phyloP scores from a whole-genome alignment of 73 alveolate genomes.

The Tetrahymena borealis region DNA sequence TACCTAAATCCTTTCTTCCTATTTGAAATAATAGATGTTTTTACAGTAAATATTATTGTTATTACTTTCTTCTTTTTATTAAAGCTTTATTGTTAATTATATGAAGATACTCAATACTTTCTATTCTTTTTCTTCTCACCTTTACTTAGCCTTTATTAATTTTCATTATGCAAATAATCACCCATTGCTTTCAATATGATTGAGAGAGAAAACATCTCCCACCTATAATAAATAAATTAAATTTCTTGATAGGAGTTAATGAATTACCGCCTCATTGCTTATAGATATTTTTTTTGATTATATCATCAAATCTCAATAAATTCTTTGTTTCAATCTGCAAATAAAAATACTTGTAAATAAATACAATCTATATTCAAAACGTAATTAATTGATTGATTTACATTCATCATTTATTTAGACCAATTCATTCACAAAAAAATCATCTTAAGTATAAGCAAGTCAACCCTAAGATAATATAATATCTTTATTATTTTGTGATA shows the following conservation, averaged over 20 bases:
- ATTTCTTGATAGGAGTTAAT: not conserved
- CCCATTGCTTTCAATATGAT: not conserved
- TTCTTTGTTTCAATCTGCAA: too few relatives aligned
- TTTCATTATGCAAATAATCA: not conserved
- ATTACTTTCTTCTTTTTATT: not conserved
- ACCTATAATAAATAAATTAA: not conserved
- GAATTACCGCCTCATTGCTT: too few relatives aligned
- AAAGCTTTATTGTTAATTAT: not conserved
- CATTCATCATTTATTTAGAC: too few relatives aligned
- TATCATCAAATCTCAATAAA: too few relatives aligned
- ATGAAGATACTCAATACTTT: not conserved
- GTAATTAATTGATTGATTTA: too few relatives aligned
- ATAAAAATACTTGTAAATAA: too few relatives aligned
- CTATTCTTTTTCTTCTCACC: not conserved
- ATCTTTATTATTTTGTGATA: too few relatives aligned
- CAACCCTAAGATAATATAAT: too few relatives aligned
- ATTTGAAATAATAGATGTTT: not conserved
- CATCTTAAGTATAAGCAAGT: too few relatives aligned
- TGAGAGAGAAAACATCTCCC: not conserved
- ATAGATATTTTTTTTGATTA: not conserved
- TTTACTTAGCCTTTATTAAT: too few relatives aligned
- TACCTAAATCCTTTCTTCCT: not conserved
- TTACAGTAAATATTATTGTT: not conserved
- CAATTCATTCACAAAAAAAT: too few relatives aligned
- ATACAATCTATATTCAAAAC: too few relatives aligned